Evolutionary conservation across 2,329 filamentous ascomycete species (phyloP).

Genomic region (Paraphoma sp.): DNA sequence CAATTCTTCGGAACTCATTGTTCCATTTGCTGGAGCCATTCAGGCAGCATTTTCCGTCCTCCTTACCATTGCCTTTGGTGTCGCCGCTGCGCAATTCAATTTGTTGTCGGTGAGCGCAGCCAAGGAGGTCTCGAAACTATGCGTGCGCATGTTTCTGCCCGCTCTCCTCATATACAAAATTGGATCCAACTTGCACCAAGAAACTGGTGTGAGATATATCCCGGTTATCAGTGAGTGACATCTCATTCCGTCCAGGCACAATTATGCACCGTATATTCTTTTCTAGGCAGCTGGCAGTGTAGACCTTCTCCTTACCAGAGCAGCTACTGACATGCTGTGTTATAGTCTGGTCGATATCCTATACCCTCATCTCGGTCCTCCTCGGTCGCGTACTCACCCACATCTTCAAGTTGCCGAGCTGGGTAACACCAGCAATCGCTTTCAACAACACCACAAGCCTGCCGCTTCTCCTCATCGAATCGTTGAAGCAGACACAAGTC

Average conservation of each 20-base stretch:
- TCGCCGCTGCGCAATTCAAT: slow-evolving; percentile 58
- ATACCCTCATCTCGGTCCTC: slow-evolving; percentile 57
- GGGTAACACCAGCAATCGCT: slow-evolving; percentile 61
- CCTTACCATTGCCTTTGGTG: slow-evolving; percentile 61
- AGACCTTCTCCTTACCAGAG: too few species aligned
- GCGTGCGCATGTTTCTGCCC: slow-evolving; percentile 61
- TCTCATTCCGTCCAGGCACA: neutral
- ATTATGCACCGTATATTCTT: too few species aligned
- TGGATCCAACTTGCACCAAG: slow-evolving; percentile 57
- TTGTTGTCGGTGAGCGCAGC: slow-evolving; percentile 56
- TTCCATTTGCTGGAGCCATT: slow-evolving; percentile 60
- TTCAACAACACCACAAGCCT: slow-evolving; percentile 66
- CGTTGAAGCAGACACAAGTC: slow-evolving; percentile 63
- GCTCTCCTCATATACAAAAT: slow-evolving; percentile 62
- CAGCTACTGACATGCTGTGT: slow-evolving; percentile 8
- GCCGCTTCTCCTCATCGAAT: slow-evolving; percentile 60
- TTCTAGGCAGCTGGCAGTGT: too few species aligned
- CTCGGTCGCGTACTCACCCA: slow-evolving; percentile 54
- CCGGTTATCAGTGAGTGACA: slow-evolving; percentile 53
- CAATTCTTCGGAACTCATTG: slow-evolving; percentile 37
- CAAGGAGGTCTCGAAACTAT: slow-evolving; percentile 60
- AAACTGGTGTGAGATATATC: slow-evolving; percentile 57
- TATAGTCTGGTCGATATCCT: slow-evolving; percentile 59
- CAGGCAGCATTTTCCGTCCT: slow-evolving; percentile 63
- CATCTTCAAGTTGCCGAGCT: slow-evolving; percentile 58